Percentiles rank a stretch among this genome's conserved stretches.
These are phyloP conservation scores for Platanus orientalis DNA, from an alignment of 164 flowering plant genomes.

Conservation along the genomic window DNA sequence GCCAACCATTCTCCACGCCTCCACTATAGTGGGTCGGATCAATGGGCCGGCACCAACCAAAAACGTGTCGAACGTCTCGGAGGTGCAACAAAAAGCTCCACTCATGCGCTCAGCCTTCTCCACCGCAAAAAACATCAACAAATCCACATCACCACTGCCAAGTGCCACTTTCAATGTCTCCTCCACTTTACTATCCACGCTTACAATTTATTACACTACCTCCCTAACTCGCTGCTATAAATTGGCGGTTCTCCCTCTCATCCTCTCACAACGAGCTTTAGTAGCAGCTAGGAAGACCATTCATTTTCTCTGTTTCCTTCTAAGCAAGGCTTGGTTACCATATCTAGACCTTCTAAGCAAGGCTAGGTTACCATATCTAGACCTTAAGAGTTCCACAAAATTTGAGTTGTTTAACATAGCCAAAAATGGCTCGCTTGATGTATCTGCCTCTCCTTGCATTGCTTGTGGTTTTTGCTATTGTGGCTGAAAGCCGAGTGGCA, in stretches of 20 bases:
- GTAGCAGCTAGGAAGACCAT: too few species aligned
- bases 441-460: conserved; percentile 6
- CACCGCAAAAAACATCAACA: background rate
- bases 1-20: too few species aligned
- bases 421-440: conserved; percentile 13
- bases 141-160: background rate
- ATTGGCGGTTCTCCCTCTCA: background rate
- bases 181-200: background rate
- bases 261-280: background rate
- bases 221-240: too few species aligned
- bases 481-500: conserved; percentile 21
- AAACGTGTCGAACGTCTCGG: background rate
- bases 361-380: too few species aligned
- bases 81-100: background rate
- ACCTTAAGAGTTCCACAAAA: background rate
- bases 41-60: background rate
- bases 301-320: too few species aligned
- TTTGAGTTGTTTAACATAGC: too few species aligned
- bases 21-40: background rate
- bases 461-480: conserved; percentile 9
- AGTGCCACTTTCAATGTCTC: background rate
- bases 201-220: too few species aligned
- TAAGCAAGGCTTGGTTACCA: too few species aligned
- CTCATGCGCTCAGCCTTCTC: background rate
- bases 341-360: background rate